Base-by-base conservation (phyloP, 2,329 filamentous ascomycete species). In the Nothopassalora personata region DNA sequence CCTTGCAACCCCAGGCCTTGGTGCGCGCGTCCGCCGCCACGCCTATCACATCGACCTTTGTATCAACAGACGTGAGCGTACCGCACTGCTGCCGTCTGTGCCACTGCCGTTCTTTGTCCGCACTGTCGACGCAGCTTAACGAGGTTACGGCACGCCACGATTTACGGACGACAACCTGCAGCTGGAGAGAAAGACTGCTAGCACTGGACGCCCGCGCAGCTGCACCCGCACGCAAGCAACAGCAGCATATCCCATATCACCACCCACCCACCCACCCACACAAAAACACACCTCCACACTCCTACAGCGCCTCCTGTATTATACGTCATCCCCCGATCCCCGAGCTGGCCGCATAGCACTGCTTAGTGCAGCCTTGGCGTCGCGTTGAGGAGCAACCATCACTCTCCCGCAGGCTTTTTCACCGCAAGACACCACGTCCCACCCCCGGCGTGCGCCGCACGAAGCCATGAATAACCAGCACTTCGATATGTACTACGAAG, bases 401-500 rank as follows among this genome's bases (percentile, higher is more conserved):
- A 27, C 39, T 34, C 48, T 30, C 47, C 34, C 23, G 19, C 52
- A 56, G 57, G 49, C 43, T 57, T 60, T 57, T 56, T 57, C 54
- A 56, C 54, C 53, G 54, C 58, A 60, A 48, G 47, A 53, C 53
- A 49, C 49, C 43, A 56, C 48, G 54, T 59, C 45, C 36, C 45
- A 49, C 58, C 53, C 53, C 54, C 57, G 46, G 46, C 39, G 46
- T 49, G 46, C 46, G 46, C 46, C 46, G 46, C 46, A 28, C 8
- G 28, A 34, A 31, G 60, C 49, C 58, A 71, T 71, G 70, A 71
- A 72, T 63, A 67, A 67, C 58, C 63, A 67, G 54, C 65, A 68
- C 61, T 71, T 70, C 73, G 86, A 89, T 61, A 85, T 88, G 81
- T 91, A 90, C 79, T 85, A 89, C 77, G 87, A 90, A 67, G 88